Evolutionary conservation across 2,329 filamentous ascomycete genomes (phyloP).

Genomic region (Pestalotiopsis sp.): DNA sequence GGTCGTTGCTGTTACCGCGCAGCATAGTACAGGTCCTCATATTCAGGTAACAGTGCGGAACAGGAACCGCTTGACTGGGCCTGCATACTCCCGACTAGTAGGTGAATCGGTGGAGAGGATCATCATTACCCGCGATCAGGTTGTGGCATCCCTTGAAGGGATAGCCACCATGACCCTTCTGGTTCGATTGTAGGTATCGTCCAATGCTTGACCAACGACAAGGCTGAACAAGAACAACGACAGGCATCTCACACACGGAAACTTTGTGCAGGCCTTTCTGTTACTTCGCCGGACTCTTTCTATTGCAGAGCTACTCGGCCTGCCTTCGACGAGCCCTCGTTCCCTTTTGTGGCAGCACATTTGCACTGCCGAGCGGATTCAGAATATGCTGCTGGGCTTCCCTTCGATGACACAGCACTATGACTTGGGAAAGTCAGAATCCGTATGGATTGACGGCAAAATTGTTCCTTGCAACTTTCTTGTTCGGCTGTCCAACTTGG

Average conservation of each 20-base stretch:
- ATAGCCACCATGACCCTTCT: not conserved
- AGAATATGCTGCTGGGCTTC: not conserved
- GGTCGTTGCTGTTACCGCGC: not conserved
- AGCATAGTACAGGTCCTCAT: not conserved
- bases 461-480: not conserved
- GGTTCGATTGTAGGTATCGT: not conserved
- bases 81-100: not conserved
- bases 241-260: not conserved
- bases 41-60: not conserved
- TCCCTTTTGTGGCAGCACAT: not conserved
- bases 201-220: not conserved
- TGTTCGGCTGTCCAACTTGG: not conserved
- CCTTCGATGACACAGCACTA: not conserved
- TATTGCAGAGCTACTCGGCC: not conserved
- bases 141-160: not conserved
- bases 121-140: not conserved
- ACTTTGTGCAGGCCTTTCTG: not conserved
- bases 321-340: not conserved
- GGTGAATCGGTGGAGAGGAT: not conserved
- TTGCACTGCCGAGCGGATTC: not conserved
- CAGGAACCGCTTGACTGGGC: not conserved
- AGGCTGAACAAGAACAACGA: not conserved
- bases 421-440: too few relatives aligned
- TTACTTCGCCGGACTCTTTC: not conserved
- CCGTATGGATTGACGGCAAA: not conserved